Base-by-base conservation (phyloP, 1,284 basidiomycete genomes). In the Ceratobasidium sp. region DNA sequence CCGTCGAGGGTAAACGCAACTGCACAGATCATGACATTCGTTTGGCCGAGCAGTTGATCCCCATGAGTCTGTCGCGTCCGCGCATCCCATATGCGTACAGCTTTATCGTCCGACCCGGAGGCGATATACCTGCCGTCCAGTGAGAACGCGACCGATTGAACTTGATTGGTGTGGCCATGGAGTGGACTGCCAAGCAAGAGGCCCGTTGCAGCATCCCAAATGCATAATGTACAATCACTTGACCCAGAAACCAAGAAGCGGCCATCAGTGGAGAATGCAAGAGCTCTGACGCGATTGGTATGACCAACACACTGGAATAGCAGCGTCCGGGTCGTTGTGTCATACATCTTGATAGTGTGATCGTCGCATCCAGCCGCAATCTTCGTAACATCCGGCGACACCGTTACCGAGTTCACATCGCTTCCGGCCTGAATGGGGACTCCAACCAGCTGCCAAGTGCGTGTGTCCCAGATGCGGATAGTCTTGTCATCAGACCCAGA, bases 261-360 rank as follows among this genome's bases (percentile, higher is more conserved):
- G 48, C 30, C 41, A 72, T 70, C 65, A 1, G 71, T 67, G 5
- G 71, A 72, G 10, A 71, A 71, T 16, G 61, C 62, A 3, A 41
- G 28, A 18, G 65, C 53, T 30, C 26, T 12, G 32, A 69, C 52
- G 5, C 52, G 10, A 46, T n/a, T 1, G 12, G 18, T 39, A 39
- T 71, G 67, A 5, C 67, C 57, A 28, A 23, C 9, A 23, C 43
- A 14, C 41, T 26, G 14, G 12, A 41, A 21, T 21, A 50, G 8
- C 26, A 18, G 4, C 1, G 4, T 4, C n/a, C 67, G 23, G 3
- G 57, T 48, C 1, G 23, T 72, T 8, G 83, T 76, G 69, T 83
- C 81, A 80, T 82, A 83, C 30, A 82, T 75, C 74, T 82, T 82
- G 71, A 83, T 76, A 34, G 82, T 83, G 77, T 81, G 82, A 75